Evolutionary conservation across 1,284 basidiomycete genomes (phyloP), one percentile per base, ranked within the genome.

Genomic region (Ustilago cynodontis): DNA sequence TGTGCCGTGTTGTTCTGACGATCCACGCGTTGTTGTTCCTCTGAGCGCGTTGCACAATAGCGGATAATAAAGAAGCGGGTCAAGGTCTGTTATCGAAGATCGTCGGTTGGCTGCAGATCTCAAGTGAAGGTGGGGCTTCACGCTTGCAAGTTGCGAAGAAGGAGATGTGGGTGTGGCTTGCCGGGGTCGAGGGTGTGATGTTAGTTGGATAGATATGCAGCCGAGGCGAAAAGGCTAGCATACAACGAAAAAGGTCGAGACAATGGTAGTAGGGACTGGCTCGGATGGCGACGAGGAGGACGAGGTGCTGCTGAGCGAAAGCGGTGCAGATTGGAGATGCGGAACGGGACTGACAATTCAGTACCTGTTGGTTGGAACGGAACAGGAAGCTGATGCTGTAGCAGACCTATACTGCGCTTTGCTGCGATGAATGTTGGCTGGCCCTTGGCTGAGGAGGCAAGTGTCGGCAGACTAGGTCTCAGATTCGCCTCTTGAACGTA

Each of bases 381-480:
- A 11, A 52, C 50, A 10, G 26, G 24, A 49, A 24, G 33, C 52
- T 54, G 26, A 49, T 24, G 24, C 24, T 14, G 9, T 4, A 49
- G 43, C 43, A 9, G 7, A 8, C n/a, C 7, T 20, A 2, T 22
- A 47, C 43, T 22, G 43, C 18, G n/a, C 7, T 41, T 1, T 47
- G 11, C n/a, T 47, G 7, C 10, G n/a, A n/a, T n/a, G n/a, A n/a
- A n/a, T n/a, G n/a, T n/a, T n/a, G n/a, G n/a, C n/a, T n/a, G n/a
- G n/a, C n/a, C 47, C 35, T 37, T 26, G 28, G 33, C 35, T 35
- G 35, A 31, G 35, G 33, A 52, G 29, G 51, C 51, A 33, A 47
- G 41, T 13, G 43, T 28, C 41, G 54, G 54, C 20, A 56, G 54
- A 56, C 26, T 43, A 43, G 54, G 54, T 56, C 54, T 56, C 54